These are phyloP conservation scores for Tuber magnatum DNA, from an alignment of 495 filamentous ascomycete genomes.

Conservation along the genomic window DNA sequence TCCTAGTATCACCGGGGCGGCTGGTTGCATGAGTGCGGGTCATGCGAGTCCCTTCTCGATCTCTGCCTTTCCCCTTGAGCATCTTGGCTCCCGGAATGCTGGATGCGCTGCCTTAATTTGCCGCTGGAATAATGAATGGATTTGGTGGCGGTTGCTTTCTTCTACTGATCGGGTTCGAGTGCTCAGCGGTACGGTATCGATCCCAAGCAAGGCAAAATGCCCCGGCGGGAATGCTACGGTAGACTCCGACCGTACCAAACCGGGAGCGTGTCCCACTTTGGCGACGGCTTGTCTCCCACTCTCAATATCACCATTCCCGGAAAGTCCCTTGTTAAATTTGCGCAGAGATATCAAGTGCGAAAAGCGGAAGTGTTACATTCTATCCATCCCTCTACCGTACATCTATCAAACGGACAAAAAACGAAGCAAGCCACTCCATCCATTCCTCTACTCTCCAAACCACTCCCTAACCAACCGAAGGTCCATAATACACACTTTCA, in stretches of 20 bases:
- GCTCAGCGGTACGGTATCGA: neutral
- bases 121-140: neutral
- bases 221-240: neutral
- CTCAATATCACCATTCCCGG: neutral
- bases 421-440: neutral
- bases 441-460: neutral
- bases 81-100: neutral
- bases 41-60: neutral
- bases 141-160: neutral
- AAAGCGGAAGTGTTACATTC: neutral
- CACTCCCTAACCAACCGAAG: neutral
- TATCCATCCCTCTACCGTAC: neutral
- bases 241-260: too few species aligned
- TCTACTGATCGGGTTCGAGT: neutral
- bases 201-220: neutral
- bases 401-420: neutral
- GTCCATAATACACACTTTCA: neutral
- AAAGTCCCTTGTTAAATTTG: neutral
- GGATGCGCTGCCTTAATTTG: neutral
- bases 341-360: neutral
- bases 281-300: neutral
- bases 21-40: neutral
- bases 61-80: neutral
- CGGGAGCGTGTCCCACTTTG: neutral
- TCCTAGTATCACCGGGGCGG: too few species aligned